phyloP scores from a whole-genome alignment of 495 filamentous ascomycete genomes.

The Chaetomidium leptoderma region DNA sequence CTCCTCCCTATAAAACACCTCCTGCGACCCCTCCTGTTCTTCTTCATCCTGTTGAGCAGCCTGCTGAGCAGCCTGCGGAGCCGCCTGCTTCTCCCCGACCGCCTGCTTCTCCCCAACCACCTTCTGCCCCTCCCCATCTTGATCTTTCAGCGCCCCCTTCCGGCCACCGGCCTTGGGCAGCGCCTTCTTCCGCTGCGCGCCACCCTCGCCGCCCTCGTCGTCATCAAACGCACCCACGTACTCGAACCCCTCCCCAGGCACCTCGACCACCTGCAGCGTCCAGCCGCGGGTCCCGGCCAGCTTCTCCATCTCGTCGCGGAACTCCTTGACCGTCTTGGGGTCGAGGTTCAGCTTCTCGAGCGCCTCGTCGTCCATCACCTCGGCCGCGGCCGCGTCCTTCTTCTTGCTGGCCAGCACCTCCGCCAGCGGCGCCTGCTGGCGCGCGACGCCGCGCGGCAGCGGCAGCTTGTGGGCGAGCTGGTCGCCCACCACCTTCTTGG shows the following conservation, averaged over 20 bases:
- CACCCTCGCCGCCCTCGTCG: constrained; percentile 35
- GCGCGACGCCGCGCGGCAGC: constrained; percentile 36
- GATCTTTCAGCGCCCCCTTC: background rate
- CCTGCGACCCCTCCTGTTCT: constrained; percentile 40
- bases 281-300: constrained; percentile 51
- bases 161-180: background rate
- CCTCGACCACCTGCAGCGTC: constrained; percentile 51
- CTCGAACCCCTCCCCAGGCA: constrained; percentile 35
- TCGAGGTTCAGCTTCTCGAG: constrained; percentile 67
- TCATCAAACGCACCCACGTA: constrained; percentile 45
- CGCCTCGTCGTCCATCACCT: constrained; percentile 54
- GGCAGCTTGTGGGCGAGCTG: constrained; percentile 31
- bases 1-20: constrained; percentile 47
- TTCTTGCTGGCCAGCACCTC: constrained; percentile 31
- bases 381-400: constrained; percentile 24
- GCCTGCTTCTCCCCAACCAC: background rate
- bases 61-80: no score
- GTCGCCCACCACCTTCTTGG: constrained; percentile 45
- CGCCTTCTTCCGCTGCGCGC: background rate
- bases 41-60: constrained; percentile 6
- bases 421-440: constrained; percentile 19
- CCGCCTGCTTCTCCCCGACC: constrained; percentile 4
- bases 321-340: constrained; percentile 58
- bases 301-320: constrained; percentile 54
- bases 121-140: background rate